A percentile compares a stretch with the other conserved stretches of the same genome.
Evolutionary conservation across 805 yeast species (phyloP).

Genomic region (Wickerhamomyces canadensis): DNA sequence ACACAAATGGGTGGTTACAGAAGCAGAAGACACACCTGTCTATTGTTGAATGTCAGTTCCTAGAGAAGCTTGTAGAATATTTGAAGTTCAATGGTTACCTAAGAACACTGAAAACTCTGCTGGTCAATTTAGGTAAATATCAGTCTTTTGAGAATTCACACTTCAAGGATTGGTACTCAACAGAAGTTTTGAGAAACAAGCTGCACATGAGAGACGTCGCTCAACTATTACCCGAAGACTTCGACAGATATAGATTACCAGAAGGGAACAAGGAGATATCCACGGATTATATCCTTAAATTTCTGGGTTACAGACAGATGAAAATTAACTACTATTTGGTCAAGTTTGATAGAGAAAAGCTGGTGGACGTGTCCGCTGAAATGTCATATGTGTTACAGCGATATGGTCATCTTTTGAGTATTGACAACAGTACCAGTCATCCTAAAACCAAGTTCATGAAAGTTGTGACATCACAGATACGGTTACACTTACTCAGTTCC

Average conservation of each 20-base stretch:
- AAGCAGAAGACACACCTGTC: constrained; percentile 11
- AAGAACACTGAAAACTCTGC: constrained; percentile 8
- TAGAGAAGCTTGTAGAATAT: constrained; percentile 14
- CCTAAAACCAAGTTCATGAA: constrained; percentile 9
- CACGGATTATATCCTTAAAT: constrained; percentile 4
- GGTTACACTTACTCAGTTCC: constrained; percentile 14
- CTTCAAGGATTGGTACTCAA: constrained; percentile 14
- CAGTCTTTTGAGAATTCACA: background rate
- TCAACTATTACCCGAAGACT: constrained; percentile 1
- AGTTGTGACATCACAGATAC: constrained; percentile 8
- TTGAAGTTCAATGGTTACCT: constrained; percentile 17
- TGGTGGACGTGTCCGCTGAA: constrained; percentile 5
- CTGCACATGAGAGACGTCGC: constrained; percentile 8
- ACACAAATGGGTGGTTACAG: constrained; percentile 27
- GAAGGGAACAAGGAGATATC: constrained; percentile 1
- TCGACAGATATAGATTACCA: constrained; percentile 2
- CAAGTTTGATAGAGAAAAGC: constrained; percentile 9
- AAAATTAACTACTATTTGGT: constrained; percentile 13
- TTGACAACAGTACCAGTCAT: constrained; percentile 10
- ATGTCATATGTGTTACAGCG: constrained; percentile 1
- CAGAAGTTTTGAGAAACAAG: constrained; percentile 9
- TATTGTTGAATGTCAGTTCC: constrained; percentile 13
- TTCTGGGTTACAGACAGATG: constrained; percentile 7
- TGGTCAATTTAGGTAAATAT: constrained; percentile 12
- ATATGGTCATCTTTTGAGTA: constrained; percentile 3